These are phyloP conservation scores for Eimeria sp. DNA, from an alignment of 169 alveolate genomes.

Conservation along the genomic window DNA sequence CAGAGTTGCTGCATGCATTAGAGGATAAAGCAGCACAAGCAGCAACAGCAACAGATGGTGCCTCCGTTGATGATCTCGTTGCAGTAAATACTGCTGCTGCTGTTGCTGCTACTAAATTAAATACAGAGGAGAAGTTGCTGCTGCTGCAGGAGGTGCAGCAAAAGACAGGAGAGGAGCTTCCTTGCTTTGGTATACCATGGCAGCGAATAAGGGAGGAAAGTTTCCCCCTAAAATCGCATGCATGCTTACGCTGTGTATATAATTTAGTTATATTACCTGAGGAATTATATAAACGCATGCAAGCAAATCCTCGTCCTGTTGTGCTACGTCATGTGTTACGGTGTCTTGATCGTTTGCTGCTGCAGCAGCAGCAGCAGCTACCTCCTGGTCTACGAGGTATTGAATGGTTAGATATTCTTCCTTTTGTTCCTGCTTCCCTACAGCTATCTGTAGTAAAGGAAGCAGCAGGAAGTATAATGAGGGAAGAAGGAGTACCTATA, in stretches of 20 bases:
- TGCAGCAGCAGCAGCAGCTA: constrained; percentile 3
- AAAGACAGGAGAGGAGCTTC: constrained; percentile 45
- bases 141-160: constrained; percentile 54
- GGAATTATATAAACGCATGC: constrained; percentile 24
- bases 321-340: constrained; percentile 16
- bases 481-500: background rate
- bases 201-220: background rate
- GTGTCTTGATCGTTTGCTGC: background rate
- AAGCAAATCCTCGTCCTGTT: background rate
- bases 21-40: too few species aligned
- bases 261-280: background rate
- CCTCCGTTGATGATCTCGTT: background rate
- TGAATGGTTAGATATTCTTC: constrained; percentile 75
- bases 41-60: too few species aligned
- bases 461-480: background rate
- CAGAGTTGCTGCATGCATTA: too few species aligned
- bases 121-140: background rate
- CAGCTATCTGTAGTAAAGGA: background rate
- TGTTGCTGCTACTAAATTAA: background rate
- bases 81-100: background rate
- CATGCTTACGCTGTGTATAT: background rate
- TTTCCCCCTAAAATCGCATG: background rate
- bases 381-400: constrained; percentile 17
- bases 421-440: constrained; percentile 57
- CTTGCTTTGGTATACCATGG: constrained; percentile 43